Base-by-base conservation (phyloP, 257 asterid species). In the Penstemon barbatus region DNA sequence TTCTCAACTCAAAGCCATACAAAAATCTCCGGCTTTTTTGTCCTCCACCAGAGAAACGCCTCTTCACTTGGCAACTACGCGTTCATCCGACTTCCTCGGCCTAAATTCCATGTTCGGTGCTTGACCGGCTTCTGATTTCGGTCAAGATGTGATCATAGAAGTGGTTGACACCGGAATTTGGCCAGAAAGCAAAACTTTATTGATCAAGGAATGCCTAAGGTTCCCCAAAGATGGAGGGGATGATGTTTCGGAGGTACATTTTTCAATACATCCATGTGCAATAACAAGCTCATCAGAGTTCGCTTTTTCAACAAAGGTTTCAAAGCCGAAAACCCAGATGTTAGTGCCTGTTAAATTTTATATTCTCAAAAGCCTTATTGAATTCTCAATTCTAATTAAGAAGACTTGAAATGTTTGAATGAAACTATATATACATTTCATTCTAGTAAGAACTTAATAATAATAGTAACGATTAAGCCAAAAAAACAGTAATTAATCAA, bases 141-240 rank as follows among this genome's bases (percentile, higher is more conserved):
- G 89, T 2, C 71, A 63, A 49, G 82, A 83, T 60, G 76, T 83
- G 7, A 78, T 83, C 36, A 65, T 83, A 7, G 89, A 84, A 2
- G 48, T 80, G 52, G 72, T 84, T 42, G 89, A 83, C 61, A 56
- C 82, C 0, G 89, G 86, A 25, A 57, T 83, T 19, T 83, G 89
- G 86, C 84, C 89, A 0, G 89, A 84, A 68, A 83, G 86, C 69
- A 66, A 63, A 83, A 84, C 44, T 83, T 49, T 67, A 55, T 10
- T 10, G 86, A 83, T 19, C 74, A 65, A n/a, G 86, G 86, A 62
- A 62, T 84, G 78, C 37, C 52, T 0, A 75, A 76, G 4, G 66
- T 81, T 25, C 86, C 84, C 1, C 40, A 80, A 7, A 74, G 82
- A 54, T 81, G 89, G 86, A 81, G 69, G 69, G 84, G 84, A 4